Conservation (phyloP, 306 rosid species). For the Parietaria judaica region DNA sequence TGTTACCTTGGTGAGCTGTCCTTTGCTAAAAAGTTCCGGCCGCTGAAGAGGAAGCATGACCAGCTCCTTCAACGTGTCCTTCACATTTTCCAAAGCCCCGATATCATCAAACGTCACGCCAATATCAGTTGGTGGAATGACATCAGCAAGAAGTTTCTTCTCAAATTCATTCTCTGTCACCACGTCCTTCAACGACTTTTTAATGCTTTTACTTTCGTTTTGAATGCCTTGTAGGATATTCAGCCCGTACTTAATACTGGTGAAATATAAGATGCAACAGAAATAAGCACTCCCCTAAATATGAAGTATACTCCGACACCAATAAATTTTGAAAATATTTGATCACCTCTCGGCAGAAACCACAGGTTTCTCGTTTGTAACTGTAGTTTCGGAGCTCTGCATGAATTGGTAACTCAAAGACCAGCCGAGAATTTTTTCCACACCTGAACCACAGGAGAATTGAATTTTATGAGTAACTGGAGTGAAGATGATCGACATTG, state of each 20-base stretch:
- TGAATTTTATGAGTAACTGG: conserved; percentile 9
- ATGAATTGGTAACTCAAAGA: conserved; percentile 67
- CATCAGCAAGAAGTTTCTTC: conserved; percentile 85
- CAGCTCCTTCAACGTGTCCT: conserved; percentile 92
- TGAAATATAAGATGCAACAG: conserved; percentile 27
- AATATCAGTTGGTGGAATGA: conserved; percentile 80
- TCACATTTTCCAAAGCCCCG: conserved; percentile 91
- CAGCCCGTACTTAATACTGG: conserved; percentile 64
- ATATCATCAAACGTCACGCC: conserved; percentile 95
- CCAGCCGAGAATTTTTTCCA: conserved; percentile 84
- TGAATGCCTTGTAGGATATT: conserved; percentile 63
- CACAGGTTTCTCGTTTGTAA: conserved; percentile 47
- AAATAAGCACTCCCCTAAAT: not conserved
- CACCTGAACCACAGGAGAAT: conserved; percentile 34
- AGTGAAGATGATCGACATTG: conserved; percentile 2
- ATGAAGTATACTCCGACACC: conserved; percentile 1
- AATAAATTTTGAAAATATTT: conserved; percentile 8
- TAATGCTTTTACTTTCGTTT: conserved; percentile 60
- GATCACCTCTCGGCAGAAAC: conserved; percentile 69
- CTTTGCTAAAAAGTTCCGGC: conserved; percentile 86
- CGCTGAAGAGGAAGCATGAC: conserved; percentile 98
- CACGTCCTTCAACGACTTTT: conserved; percentile 87
- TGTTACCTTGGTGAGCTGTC: conserved; percentile 81
- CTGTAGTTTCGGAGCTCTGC: conserved; percentile 45
- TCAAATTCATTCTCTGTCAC: conserved; percentile 91